Evolutionary conservation across 176 grass and related monocot genomes (phyloP), one percentile per base, ranked within the genome.

Genomic region (Hyparrhenia diplandra): DNA sequence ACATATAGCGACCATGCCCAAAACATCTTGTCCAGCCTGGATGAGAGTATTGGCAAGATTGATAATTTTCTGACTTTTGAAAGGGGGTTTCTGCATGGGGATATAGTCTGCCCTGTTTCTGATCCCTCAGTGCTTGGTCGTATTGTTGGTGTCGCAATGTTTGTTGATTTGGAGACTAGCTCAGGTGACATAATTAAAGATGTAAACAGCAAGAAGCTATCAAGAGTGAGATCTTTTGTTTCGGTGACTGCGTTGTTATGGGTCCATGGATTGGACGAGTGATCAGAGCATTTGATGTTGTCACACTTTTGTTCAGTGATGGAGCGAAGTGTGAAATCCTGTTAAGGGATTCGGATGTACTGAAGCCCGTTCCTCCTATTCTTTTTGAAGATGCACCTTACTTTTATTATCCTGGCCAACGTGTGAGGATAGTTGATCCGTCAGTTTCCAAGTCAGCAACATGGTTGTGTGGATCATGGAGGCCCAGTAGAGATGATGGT

Each of bases 251-350:
- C 1, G 93, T 99, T 67, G 82, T 95, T 72, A 87, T 86, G 93
- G 96, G 96, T 47, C 83, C 93, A 79, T 99, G 96, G 96, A 86
- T 99, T 83, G 96, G 96, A 36, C 85, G 83, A 51, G 90, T 99
- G 42, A 90, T 92, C 54, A 88, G 66, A 65, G 90, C 85, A 72
- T 93, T 90, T 87, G 92, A 99, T 84, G 68, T 87, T 58, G 93
- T 93, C 54, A 99, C 83, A 29, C 42, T 99, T 81, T 31, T 88
- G 12, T 95, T 91, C 77, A 93, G 42, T 79, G 88, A 95, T 57
- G 96, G 90, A 37, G 81, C 88, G 39, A 95, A 93, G 72, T 89
- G 88, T 49, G 84, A 99, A 88, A 86, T 95, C 61, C 74, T 95
- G 88, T 75, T 99, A 55, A 89, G 66, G 67, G 96, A 99, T 73